Percentiles rank a stretch among this genome's conserved stretches.
These are phyloP conservation scores for Penicillium sp. DNA, from an alignment of 2,329 filamentous ascomycete species.

Conservation along the genomic window DNA sequence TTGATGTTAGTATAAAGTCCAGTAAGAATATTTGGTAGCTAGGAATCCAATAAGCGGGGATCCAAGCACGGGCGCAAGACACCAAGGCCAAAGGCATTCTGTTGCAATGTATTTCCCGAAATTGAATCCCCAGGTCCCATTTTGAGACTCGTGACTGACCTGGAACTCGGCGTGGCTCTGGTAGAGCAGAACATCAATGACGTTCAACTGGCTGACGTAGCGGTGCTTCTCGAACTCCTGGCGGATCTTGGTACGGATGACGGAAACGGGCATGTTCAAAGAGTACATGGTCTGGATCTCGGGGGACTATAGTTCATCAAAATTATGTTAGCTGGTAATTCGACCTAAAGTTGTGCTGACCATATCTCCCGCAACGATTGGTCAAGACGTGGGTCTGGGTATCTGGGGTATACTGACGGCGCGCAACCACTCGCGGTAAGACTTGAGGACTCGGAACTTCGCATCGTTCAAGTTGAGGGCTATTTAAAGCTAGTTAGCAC, in stretches of 20 bases:
- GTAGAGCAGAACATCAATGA: conserved; percentile 85
- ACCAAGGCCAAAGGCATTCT: background rate
- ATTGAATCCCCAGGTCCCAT: background rate
- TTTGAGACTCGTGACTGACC: conserved; percentile 52
- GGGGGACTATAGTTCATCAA: conserved; percentile 65
- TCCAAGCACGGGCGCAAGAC: background rate
- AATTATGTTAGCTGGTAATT: conserved; percentile 1
- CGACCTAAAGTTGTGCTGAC: background rate
- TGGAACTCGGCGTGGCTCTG: conserved; percentile 94
- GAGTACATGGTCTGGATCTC: conserved; percentile 98
- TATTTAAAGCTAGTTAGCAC: conserved; percentile 45
- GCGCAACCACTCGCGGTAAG: conserved; percentile 95
- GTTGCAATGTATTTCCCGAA: background rate
- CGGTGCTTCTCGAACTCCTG: conserved; percentile 96
- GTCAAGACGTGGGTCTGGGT: conserved; percentile 5
- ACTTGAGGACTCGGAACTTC: conserved; percentile 78
- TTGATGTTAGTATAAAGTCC: conserved; percentile 2
- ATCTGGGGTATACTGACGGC: conserved; percentile 66
- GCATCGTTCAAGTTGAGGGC: conserved; percentile 89
- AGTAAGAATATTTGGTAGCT: background rate
- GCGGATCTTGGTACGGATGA: conserved; percentile 87
- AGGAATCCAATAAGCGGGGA: background rate
- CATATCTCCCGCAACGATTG: background rate
- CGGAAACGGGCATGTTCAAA: conserved; percentile 81
- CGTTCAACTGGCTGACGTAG: conserved; percentile 84